Percentiles rank a stretch among this genome's conserved stretches.
These are phyloP conservation scores for Penicillium salamii DNA, from an alignment of 495 filamentous ascomycete species.

Conservation along the genomic window DNA sequence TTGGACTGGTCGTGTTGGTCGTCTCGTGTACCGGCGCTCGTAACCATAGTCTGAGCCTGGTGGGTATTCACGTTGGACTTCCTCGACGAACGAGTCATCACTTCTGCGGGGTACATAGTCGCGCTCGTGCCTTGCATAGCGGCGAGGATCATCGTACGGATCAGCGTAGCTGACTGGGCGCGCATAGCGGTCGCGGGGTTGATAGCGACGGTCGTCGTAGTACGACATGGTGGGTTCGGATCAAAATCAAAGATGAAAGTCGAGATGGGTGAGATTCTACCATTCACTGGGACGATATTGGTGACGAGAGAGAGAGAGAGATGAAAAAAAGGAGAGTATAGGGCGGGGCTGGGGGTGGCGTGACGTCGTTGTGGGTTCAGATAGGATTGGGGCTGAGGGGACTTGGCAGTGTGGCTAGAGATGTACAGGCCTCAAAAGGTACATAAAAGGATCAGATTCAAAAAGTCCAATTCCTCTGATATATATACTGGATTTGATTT, in stretches of 20 bases:
- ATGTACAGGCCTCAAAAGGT: background rate
- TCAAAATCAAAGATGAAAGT: conserved; percentile 6
- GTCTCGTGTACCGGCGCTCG: conserved; percentile 48
- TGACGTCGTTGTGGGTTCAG: conserved; percentile 22
- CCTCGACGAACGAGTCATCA: conserved; percentile 66
- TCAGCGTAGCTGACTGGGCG: conserved; percentile 33
- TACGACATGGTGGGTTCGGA: conserved; percentile 33
- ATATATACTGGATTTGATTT: conserved; percentile 1
- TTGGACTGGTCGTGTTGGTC: conserved; percentile 38
- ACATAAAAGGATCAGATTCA: background rate
- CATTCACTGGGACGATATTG: conserved; percentile 14
- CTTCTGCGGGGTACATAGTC: conserved; percentile 56
- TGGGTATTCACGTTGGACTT: conserved; percentile 65
- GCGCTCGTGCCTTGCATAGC: conserved; percentile 18
- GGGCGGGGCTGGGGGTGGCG: conserved; percentile 26
- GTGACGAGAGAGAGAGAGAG: conserved; percentile 1
- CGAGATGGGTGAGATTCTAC: conserved; percentile 11
- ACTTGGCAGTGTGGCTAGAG: conserved; percentile 15
- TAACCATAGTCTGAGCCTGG: conserved; percentile 46
- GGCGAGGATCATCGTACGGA: conserved; percentile 30
- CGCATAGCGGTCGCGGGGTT: conserved; percentile 30
- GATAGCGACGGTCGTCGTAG: conserved; percentile 37
- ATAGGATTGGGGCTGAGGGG: conserved; percentile 6
- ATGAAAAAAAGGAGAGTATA: conserved; percentile 1
- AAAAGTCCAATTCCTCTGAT: background rate